phyloP scores from a whole-genome alignment of 768 basidiomycete genomes.

The Vararia minispora region DNA sequence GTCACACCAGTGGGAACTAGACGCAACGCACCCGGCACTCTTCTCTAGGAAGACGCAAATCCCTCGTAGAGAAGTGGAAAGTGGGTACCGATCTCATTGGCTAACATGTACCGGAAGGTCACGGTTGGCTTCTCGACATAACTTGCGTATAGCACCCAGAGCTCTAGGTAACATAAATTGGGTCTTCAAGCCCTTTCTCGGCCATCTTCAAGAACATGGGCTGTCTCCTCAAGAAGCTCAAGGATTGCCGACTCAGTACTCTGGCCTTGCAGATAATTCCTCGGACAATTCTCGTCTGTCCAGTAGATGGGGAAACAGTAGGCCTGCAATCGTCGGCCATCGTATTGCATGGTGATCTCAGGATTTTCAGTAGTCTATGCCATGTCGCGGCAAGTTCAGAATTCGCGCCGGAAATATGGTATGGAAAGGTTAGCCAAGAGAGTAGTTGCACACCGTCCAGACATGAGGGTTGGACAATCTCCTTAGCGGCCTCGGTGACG shows the following conservation, averaged over 20 bases:
- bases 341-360: conserved; percentile 55
- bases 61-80: conserved; percentile 87
- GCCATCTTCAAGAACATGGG: conserved; percentile 71
- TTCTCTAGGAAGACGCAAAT: conserved; percentile 79
- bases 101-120: conserved; percentile 83
- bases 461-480: conserved; percentile 79
- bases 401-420: conserved; percentile 67
- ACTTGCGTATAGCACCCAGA: conserved; percentile 91
- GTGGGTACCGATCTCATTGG: conserved; percentile 80
- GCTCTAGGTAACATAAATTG: conserved; percentile 80
- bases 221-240: conserved; percentile 87
- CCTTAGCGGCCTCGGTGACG: conserved; percentile 72
- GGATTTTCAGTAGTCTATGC: conserved; percentile 58
- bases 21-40: conserved; percentile 53
- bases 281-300: conserved; percentile 91
- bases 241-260: conserved; percentile 84
- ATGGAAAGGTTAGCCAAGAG: conserved; percentile 65
- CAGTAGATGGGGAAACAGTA: conserved; percentile 82
- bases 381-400: conserved; percentile 55
- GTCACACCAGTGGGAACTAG: conserved; percentile 14
- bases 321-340: conserved; percentile 78
- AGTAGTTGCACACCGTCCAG: conserved; percentile 70
- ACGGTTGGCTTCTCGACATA: conserved; percentile 84
- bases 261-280: conserved; percentile 88
- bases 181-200: conserved; percentile 62